A percentile compares a stretch with the other conserved stretches of the same genome.
Conservation (phyloP, 2,329 filamentous ascomycete species). For the Fusarium fracticaudum region DNA sequence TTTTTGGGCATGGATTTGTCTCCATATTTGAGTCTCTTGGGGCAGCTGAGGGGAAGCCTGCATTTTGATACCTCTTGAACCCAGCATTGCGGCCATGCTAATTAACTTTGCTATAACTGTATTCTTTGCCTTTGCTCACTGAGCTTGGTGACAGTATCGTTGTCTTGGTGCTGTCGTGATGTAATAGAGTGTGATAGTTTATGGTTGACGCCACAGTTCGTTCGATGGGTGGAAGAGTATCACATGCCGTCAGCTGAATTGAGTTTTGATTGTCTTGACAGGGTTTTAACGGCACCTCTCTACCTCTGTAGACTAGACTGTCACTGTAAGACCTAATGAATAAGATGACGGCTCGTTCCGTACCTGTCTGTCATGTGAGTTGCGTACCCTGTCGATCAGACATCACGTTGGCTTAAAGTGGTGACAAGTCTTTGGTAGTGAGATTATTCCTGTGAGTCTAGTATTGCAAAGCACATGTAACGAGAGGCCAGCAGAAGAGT, state of each 20-base stretch:
- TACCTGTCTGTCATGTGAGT: neutral
- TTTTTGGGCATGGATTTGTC: conserved; percentile 14
- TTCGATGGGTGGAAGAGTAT: neutral
- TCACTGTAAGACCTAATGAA: neutral
- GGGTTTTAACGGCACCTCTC: neutral
- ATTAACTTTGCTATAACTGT: neutral
- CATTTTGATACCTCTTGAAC: conserved; percentile 27
- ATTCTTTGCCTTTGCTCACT: neutral
- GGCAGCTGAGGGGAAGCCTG: conserved; percentile 19
- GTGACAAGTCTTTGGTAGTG: neutral
- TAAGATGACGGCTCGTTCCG: neutral
- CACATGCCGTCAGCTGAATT: neutral
- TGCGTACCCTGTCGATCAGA: neutral
- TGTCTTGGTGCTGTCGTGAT: neutral
- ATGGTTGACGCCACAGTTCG: neutral
- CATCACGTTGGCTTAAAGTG: neutral
- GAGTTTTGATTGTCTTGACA: conserved; percentile 1
- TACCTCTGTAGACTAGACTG: neutral
- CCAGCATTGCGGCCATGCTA: conserved; percentile 16
- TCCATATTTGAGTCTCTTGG: conserved; percentile 3
- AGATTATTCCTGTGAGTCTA: neutral
- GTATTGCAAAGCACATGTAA: neutral
- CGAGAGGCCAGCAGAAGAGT: neutral
- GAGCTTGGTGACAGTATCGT: neutral
- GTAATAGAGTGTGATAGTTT: neutral